phyloP scores from a whole-genome alignment of 192 early-diverging fungal species.

The Coemansia furcata region DNA sequence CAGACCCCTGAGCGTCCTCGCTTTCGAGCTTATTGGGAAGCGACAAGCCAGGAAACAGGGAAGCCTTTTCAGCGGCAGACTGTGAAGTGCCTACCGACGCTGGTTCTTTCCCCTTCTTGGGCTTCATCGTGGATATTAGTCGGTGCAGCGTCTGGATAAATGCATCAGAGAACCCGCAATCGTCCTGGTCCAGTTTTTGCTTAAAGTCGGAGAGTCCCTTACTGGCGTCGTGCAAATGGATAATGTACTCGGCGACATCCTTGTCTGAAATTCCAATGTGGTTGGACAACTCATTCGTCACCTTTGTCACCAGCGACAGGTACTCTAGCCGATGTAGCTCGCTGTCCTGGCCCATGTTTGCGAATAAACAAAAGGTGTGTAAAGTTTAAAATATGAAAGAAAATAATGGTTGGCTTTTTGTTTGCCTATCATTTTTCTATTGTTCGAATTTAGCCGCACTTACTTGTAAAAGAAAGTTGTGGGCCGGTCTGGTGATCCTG shows the following conservation, averaged over 20 bases:
- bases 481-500: not conserved
- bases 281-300: constrained; percentile 88
- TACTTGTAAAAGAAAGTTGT: not conserved
- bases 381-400: not conserved
- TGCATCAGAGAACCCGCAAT: constrained; percentile 79
- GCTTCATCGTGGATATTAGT: constrained; percentile 82
- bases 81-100: constrained; percentile 12
- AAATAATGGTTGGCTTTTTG: not conserved
- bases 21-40: constrained; percentile 23
- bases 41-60: constrained; percentile 79
- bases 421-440: not conserved
- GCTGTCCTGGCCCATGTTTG: constrained; percentile 15
- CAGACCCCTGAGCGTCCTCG: not conserved
- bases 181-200: constrained; percentile 61
- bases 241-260: constrained; percentile 87
- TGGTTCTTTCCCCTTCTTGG: constrained; percentile 37
- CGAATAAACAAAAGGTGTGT: not conserved
- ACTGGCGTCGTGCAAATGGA: constrained; percentile 77
- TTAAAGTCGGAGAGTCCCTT: constrained; percentile 66
- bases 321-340: constrained; percentile 78
- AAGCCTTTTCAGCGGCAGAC: constrained; percentile 57
- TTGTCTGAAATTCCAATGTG: constrained; percentile 91
- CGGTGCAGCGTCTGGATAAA: constrained; percentile 85
- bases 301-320: constrained; percentile 85
- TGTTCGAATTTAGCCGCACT: not conserved